phyloP scores from a whole-genome alignment of 1,284 basidiomycete genomes.

The Ganoderma leucocontextum region DNA sequence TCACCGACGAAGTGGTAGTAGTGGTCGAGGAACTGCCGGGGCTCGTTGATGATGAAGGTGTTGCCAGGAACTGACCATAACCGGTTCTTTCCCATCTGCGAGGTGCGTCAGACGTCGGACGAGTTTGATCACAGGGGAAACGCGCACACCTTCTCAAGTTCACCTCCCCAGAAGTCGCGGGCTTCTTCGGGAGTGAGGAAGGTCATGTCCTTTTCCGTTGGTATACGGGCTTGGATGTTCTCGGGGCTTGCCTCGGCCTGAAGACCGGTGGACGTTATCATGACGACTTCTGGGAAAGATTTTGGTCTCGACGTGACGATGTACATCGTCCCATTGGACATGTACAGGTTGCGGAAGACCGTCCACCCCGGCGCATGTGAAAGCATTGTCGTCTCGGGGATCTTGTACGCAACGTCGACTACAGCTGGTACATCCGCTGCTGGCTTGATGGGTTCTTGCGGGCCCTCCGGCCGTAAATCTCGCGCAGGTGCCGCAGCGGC shows the following conservation, averaged over 20 bases:
- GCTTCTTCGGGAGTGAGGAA: constrained; percentile 70
- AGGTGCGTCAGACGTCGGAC: constrained; percentile 30
- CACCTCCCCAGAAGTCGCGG: constrained; percentile 63
- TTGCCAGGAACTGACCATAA: constrained; percentile 76
- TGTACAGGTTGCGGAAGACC: constrained; percentile 79
- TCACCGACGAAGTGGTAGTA: constrained; percentile 88
- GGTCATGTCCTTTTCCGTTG: constrained; percentile 66
- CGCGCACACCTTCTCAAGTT: constrained; percentile 30
- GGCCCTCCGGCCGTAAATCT: constrained; percentile 14
- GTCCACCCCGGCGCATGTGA: constrained; percentile 85
- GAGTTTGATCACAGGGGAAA: neutral
- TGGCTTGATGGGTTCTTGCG: constrained; percentile 25
- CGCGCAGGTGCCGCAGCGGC: constrained; percentile 12
- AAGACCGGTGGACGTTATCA: constrained; percentile 77
- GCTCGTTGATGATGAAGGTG: constrained; percentile 76
- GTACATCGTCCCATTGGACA: constrained; percentile 79
- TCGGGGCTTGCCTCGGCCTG: constrained; percentile 66
- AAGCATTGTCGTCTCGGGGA: constrained; percentile 62
- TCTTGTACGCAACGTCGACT: constrained; percentile 34
- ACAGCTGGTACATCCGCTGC: constrained; percentile 10
- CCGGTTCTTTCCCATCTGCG: constrained; percentile 47
- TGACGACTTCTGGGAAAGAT: constrained; percentile 66
- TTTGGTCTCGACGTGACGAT: constrained; percentile 59
- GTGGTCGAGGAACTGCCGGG: constrained; percentile 76
- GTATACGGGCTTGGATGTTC: constrained; percentile 71